Conservation (phyloP, 306 rosid species). For the Fragaria nilgerrensis region DNA sequence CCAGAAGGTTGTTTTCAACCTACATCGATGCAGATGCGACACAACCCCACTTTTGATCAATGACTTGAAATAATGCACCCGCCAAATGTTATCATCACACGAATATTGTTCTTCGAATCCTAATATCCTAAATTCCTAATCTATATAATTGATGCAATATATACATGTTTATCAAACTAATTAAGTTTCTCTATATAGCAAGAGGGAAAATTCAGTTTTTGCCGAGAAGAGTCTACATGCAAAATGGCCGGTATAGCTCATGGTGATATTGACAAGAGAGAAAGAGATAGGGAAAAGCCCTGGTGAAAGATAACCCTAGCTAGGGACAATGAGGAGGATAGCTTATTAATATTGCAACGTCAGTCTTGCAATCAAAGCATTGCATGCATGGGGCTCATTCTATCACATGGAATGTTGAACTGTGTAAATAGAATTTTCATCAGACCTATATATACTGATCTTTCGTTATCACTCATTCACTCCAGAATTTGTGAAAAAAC, state of each 20-base stretch:
- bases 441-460: too few species aligned
- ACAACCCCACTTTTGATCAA: conserved; percentile 8
- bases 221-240: background rate
- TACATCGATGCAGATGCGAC: background rate
- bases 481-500: background rate
- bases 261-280: background rate
- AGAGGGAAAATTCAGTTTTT: background rate
- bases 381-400: conserved; percentile 21
- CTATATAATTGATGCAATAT: background rate
- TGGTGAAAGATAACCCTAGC: background rate
- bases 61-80: background rate
- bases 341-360: conserved; percentile 7
- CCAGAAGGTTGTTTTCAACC: background rate
- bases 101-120: background rate
- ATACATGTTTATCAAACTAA: background rate
- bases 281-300: background rate
- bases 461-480: background rate
- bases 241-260: background rate
- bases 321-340: conserved; percentile 32
- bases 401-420: conserved; percentile 35
- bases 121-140: background rate
- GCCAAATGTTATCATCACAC: background rate
- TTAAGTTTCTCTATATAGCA: background rate
- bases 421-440: background rate
- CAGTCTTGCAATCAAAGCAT: background rate